These are phyloP conservation scores for Panicum virgatum DNA, from an alignment of 202 grass and related monocot genomes.

Conservation along the genomic window DNA sequence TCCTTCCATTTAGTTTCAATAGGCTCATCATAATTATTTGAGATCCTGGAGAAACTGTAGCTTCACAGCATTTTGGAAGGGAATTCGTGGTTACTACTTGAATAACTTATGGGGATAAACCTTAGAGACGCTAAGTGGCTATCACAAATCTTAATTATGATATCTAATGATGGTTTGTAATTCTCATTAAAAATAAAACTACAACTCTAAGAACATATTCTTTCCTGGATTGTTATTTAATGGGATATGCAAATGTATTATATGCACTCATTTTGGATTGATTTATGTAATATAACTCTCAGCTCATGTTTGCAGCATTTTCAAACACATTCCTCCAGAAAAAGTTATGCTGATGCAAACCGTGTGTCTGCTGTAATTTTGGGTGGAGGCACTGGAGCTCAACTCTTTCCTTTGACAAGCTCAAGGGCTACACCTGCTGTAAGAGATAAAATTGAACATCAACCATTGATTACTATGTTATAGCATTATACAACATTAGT, in stretches of 20 bases:
- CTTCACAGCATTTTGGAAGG: not conserved
- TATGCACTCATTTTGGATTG: not conserved
- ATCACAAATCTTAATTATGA: not conserved
- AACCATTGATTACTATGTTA: not conserved
- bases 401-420: constrained; percentile 81
- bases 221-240: constrained; percentile 6
- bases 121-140: not conserved
- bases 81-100: not conserved
- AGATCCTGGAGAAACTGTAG: not conserved
- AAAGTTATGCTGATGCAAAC: constrained; percentile 56
- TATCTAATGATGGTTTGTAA: not conserved
- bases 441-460: constrained; percentile 23
- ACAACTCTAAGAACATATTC: not conserved
- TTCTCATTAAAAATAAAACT: not conserved
- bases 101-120: constrained; percentile 2
- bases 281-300: constrained; percentile 4
- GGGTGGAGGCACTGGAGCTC: constrained; percentile 60
- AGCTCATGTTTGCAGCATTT: constrained; percentile 25
- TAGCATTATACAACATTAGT: not conserved
- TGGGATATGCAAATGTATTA: not conserved
- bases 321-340: constrained; percentile 28
- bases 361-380: constrained; percentile 70
- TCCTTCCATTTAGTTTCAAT: not conserved
- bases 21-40: not conserved
- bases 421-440: constrained; percentile 81